Evolutionary conservation across 2,329 filamentous ascomycete genomes (phyloP), one percentile per base, ranked within the genome.

Genomic region (Plectosphaerella cucumerina): DNA sequence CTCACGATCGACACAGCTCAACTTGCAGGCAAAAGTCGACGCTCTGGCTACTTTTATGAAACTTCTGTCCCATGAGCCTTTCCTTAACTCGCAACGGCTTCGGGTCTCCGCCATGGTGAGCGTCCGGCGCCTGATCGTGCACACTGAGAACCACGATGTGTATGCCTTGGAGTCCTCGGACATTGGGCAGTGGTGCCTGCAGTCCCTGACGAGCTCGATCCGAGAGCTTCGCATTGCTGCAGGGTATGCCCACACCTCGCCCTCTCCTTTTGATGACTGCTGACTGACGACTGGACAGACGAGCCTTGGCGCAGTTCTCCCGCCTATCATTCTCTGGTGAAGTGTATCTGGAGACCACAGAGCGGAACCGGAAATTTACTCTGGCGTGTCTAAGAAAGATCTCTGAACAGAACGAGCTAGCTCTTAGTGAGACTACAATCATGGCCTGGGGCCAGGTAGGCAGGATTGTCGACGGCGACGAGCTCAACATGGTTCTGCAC

Each of bases 361-460:
- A 73, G 34, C 78, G 75, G 50, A 94, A 97, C 59, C 81, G 89
- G 50, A 78, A 85, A 47, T 81, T 83, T 51, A 81, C 82, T 2
- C 74, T 97, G 6, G 81, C 86, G 26, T 81, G 89, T 59, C 73
- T 97, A 10, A 86, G 85, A 56, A 81, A 76, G 4, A 75, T 95
- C 11, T 89, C 87, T 1, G 85, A 89, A 44, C 85, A 85, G 51
- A 81, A 84, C 49, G 75, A 82, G 8, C 69, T 84, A 5, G 77
- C 84, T 53, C 71, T 92, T 43, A 86, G 91, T 47, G 93, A 97
- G 67, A 92, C 90, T 17, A 86, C 89, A 56, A 86, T 97, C 51
- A 75, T 94, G 69, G 87, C 89, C 14, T 91, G 93, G 81, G 87
- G 88, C n/a, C 86, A 90, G 62, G 76, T 96, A 46, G 93, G 90